Base-by-base conservation (phyloP, 1,284 basidiomycete species). In the Microbotryum lychnidis-dioicae region DNA sequence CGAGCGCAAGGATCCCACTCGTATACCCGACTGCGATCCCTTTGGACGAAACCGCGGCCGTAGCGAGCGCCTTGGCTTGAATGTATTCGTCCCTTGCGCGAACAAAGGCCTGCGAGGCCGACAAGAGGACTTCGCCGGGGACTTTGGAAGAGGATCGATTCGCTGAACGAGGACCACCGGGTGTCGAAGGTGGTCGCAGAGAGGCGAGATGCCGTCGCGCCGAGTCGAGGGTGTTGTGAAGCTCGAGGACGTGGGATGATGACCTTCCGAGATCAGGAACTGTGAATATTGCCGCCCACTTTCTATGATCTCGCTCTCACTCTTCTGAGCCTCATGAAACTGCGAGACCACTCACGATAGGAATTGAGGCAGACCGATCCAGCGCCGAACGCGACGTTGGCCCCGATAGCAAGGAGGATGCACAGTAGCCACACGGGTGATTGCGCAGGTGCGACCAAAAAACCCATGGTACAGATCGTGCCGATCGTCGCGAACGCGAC, bases 311-410 rank as follows among this genome's bases (percentile, higher is more conserved):
- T 31, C 8, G 31, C 8, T 31, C 31, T 31, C 8, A 31, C 31
- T 31, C 8, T 31, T 31, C 8, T 31, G 8, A 10, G 8, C 8
- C 8, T 31, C 31, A 4, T 9, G n/a, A 3, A 45, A 14, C 2
- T 29, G 10, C 31, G 9, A 20, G 14, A 6, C 0, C 16, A 42
- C 58, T 23, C 12, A 65, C 60, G 61, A 75, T 92, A 93, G 0
- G 89, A 83, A 71, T 96, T 96, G 78, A 91, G 83, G 45, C 90
- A 90, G 9, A 96, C 91, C 16, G 86, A 80, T 14, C 85, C 87
- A 0, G 85, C 86, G 1, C 90, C 87, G 66, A 92, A 92, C 1
- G 84, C 82, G 18, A 91, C 84, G 71, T 91, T 91, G 7, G 90
- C 85, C 1, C 81, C 75, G 48, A 89, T 80, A 0, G 87, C 82